Evolutionary conservation across 2,329 filamentous ascomycete genomes (phyloP).

Genomic region (Diaporthe capsici): DNA sequence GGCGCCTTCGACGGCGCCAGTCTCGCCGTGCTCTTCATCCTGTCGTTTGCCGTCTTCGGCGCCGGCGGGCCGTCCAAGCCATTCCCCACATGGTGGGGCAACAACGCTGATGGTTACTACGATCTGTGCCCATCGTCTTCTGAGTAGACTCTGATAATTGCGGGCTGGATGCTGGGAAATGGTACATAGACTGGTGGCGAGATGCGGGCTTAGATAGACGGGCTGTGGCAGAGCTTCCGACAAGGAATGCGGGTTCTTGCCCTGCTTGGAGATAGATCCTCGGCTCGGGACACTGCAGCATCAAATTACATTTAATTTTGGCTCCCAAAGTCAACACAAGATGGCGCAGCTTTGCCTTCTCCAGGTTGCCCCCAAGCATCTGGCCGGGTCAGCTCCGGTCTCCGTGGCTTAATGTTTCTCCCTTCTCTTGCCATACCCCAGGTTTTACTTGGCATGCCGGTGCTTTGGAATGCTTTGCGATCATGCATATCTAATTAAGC

Average conservation of each 20-base stretch:
- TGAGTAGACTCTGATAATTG: conserved; percentile 45
- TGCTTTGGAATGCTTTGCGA: background rate
- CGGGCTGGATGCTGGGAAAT: no score
- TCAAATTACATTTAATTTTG: background rate
- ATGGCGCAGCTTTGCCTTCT: background rate
- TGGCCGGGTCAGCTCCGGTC: background rate
- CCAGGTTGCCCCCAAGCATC: no score
- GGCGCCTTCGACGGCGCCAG: conserved; percentile 68
- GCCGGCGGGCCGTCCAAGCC: conserved; percentile 59
- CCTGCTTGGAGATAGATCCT: background rate
- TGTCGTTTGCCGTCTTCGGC: conserved; percentile 70
- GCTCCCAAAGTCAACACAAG: no score
- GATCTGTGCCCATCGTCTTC: conserved; percentile 59
- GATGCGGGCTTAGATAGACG: background rate
- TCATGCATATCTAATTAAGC: conserved; percentile 7
- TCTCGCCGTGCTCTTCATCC: conserved; percentile 63
- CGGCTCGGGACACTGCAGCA: background rate
- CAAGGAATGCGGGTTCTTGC: background rate
- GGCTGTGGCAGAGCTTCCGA: background rate
- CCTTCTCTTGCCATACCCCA: background rate
- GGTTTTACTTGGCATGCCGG: background rate
- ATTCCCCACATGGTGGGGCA: conserved; percentile 70
- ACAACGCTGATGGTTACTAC: conserved; percentile 62
- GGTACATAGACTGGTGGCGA: background rate
- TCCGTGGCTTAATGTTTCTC: background rate